These are phyloP conservation scores for Podila verticillata DNA, from an alignment of 192 early-diverging fungal genomes.

Conservation along the genomic window DNA sequence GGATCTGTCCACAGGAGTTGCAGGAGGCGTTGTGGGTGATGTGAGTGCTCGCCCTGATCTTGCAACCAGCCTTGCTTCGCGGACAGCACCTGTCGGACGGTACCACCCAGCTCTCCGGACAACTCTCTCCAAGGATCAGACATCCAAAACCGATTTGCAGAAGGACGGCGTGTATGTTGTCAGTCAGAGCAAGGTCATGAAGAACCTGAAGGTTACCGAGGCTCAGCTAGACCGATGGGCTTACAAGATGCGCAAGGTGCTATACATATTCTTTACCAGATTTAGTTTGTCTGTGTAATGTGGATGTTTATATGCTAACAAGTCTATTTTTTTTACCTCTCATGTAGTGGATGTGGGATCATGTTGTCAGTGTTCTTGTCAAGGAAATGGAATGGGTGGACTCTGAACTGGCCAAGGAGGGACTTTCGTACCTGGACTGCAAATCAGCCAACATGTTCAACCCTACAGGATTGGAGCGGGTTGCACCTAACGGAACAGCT, in stretches of 20 bases:
- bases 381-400: constrained; percentile 40
- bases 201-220: constrained; percentile 38
- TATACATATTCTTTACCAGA: not conserved
- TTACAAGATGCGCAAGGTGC: constrained; percentile 41
- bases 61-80: constrained; percentile 12
- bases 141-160: constrained; percentile 44
- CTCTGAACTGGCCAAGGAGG: constrained; percentile 27
- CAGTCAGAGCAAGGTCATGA: constrained; percentile 36
- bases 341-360: constrained; percentile 39
- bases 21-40: constrained; percentile 9
- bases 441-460: constrained; percentile 49
- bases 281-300: not conserved
- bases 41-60: constrained; percentile 21
- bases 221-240: constrained; percentile 42
- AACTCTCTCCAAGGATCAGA: constrained; percentile 48
- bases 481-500: not conserved
- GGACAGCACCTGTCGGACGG: constrained; percentile 13
- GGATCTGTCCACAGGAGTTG: constrained; percentile 15
- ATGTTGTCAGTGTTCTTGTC: constrained; percentile 21
- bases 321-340: not conserved
- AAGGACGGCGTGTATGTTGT: constrained; percentile 46
- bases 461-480: constrained; percentile 10
- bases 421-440: constrained; percentile 40
- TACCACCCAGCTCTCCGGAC: constrained; percentile 42
- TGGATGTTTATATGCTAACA: too few species aligned